phyloP scores from a whole-genome alignment of 148 eudicot genomes.

The Rhododendron kiyosumense region DNA sequence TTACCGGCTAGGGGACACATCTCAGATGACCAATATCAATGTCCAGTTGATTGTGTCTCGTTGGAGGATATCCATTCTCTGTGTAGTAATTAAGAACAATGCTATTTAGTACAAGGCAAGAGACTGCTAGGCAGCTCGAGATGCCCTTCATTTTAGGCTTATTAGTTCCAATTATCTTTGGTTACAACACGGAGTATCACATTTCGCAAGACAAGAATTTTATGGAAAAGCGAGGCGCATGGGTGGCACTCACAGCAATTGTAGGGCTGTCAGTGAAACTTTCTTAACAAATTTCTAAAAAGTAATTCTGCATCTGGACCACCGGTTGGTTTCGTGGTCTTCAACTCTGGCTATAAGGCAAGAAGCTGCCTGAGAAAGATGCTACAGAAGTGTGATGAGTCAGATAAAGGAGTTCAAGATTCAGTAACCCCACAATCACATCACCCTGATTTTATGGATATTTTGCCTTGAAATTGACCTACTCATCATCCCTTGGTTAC shows the following conservation, averaged over 20 bases:
- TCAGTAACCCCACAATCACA: not conserved
- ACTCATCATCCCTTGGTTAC: not conserved
- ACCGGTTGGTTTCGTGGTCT: not conserved
- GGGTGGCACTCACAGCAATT: not conserved
- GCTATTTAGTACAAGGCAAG: not conserved
- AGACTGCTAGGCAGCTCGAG: not conserved
- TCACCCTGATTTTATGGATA: not conserved
- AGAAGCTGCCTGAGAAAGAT: not conserved
- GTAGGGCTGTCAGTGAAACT: not conserved
- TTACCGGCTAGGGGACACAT: not conserved
- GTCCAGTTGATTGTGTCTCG: not conserved
- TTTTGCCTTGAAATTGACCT: slow-evolving; percentile 1
- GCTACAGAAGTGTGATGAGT: not conserved
- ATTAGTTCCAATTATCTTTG: not conserved
- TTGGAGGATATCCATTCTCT: not conserved
- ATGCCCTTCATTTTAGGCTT: not conserved
- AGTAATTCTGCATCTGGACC: not conserved
- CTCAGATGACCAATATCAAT: not conserved
- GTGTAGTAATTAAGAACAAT: too few relatives aligned
- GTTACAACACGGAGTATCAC: not conserved
- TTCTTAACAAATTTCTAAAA: not conserved
- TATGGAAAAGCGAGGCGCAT: not conserved
- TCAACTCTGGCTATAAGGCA: not conserved
- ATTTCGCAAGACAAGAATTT: not conserved
- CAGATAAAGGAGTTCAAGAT: not conserved